Evolutionary conservation across 1,284 basidiomycete species (phyloP), one percentile per base, ranked within the genome.

Genomic region (Athelia sp.): DNA sequence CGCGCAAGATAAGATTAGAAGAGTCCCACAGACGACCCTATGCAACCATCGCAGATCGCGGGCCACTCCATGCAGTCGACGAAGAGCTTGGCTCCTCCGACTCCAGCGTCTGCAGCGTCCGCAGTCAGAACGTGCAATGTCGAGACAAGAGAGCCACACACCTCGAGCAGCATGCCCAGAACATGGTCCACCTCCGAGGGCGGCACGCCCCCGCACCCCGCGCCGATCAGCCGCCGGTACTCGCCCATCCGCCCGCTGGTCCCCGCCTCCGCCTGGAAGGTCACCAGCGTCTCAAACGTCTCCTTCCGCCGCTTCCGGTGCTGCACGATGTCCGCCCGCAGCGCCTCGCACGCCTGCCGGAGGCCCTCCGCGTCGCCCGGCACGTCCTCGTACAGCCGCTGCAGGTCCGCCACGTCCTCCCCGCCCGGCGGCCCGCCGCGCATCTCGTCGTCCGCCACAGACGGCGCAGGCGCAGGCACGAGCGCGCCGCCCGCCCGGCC

Each of bases 181-280:
- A 93, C 84, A 53, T 81, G 79, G 59, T 97, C 93, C 26, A 97
- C 87, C 56, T 96, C 92, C 23, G 82, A 75, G 1, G 85, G 77
- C 1, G 85, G 79, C n/a, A 95, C 78, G 0, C 90, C 91, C n/a
- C 90, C 90, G 66, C 91, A 93, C 0, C 90, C 92, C 11, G 91
- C 83, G 17, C 87, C 86, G 58, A 97, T 92, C 48, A 97, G 68
- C 53, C 85, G 76, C 55, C 93, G 75, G 64, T 97, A 98, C 56
- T 94, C 88, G 1, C 81, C 77, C 81, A 97, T 93, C 53, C 85
- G 78, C 19, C 90, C 90, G 24, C 87, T 84, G 1, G 93, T 96
- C 4, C 93, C 93, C 13, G 90, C 84, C 68, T 93, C 91, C 17
- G 90, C 87, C 64, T 93, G 90, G 62, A 87, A 86, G 48, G 76